Evolutionary conservation across 2,329 filamentous ascomycete species (phyloP).

Genomic region (Botrytis pseudocinerea): DNA sequence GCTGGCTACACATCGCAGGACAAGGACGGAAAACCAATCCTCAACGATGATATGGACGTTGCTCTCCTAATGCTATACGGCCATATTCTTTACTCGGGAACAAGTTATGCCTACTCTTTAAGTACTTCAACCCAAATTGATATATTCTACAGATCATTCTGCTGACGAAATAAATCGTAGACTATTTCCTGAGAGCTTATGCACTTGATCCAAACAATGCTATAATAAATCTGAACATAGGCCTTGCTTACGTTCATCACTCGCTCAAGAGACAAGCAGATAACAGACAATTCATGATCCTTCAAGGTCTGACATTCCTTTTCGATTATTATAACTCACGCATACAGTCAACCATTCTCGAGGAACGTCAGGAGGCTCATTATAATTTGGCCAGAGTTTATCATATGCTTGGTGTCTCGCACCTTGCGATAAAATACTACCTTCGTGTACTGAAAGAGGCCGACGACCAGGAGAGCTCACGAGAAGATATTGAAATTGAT

Average conservation of each 20-base stretch:
- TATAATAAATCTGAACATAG: conserved; percentile 78
- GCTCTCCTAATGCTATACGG: conserved; percentile 86
- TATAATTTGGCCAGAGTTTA: conserved; percentile 79
- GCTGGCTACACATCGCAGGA: conserved; percentile 44
- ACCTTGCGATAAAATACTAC: conserved; percentile 75
- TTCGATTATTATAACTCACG: conserved; percentile 69
- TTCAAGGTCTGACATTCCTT: conserved; percentile 82
- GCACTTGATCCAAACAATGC: conserved; percentile 75
- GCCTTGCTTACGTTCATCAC: conserved; percentile 83
- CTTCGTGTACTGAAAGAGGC: conserved; percentile 48
- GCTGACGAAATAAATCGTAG: conserved; percentile 41
- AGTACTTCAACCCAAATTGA: conserved; percentile 48
- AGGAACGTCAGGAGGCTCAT: conserved; percentile 70
- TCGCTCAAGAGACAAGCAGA: conserved; percentile 85
- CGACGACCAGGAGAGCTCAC: conserved; percentile 25
- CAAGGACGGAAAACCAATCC: conserved; percentile 39
- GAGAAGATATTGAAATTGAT: conserved; percentile 64
- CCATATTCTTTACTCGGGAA: conserved; percentile 82
- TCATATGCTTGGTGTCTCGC: conserved; percentile 71
- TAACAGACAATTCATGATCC: conserved; percentile 83
- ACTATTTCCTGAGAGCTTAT: conserved; percentile 80
- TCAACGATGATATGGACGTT: conserved; percentile 60
- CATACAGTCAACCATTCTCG: conserved; percentile 41
- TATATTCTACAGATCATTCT: background rate
- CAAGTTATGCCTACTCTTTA: conserved; percentile 78